Percentiles rank a stretch among this genome's conserved stretches.
Conservation (phyloP, 257 asterid species). For the Fraxinus anomala region DNA sequence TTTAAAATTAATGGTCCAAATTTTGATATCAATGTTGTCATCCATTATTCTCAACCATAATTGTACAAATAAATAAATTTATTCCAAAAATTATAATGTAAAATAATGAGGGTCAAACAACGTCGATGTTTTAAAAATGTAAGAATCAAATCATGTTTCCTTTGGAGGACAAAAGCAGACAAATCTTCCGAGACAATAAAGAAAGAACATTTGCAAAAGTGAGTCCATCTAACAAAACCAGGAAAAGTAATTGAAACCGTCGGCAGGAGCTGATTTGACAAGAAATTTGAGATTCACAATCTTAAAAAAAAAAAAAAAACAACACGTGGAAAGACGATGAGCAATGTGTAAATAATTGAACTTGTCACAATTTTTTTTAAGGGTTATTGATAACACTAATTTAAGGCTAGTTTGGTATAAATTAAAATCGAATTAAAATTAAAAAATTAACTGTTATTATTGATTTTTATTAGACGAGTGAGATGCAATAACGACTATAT, state of each 20-base stretch:
- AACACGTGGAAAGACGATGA: neutral
- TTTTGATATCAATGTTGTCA: no score
- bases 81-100: no score
- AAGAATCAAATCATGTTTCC: neutral
- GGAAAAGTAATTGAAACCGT: slow-evolving; percentile 6
- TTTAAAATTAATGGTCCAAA: no score
- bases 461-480: no score
- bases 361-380: neutral
- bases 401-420: no score
- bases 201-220: slow-evolving; percentile 35
- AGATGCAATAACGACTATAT: no score
- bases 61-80: no score
- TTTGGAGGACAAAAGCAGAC: slow-evolving; percentile 22
- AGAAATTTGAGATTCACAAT: slow-evolving; percentile 27
- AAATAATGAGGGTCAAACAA: no score
- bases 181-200: slow-evolving; percentile 16
- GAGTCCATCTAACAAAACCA: slow-evolving; percentile 20
- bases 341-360: no score
- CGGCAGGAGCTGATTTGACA: slow-evolving; percentile 19
- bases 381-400: neutral
- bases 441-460: no score
- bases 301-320: neutral
- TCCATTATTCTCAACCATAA: no score
- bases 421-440: no score
- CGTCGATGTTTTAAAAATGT: neutral